These are phyloP conservation scores for Tolypocladium tropicale DNA, from an alignment of 2,329 filamentous ascomycete genomes.

Conservation along the genomic window DNA sequence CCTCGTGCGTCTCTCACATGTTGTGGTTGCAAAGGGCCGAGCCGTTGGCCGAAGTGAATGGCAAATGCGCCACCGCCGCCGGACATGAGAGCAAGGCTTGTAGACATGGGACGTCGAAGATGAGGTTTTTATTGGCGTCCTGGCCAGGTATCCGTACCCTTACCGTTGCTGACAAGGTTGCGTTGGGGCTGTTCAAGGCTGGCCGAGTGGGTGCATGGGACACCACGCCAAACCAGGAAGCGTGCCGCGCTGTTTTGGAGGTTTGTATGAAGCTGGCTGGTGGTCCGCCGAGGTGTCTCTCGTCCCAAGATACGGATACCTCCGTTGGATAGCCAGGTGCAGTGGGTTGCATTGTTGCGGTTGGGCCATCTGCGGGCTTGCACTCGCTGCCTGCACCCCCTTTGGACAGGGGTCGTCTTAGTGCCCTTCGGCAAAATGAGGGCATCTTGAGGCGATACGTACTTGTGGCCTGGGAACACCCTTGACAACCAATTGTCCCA, in stretches of 20 bases:
- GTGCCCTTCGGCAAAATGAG: neutral
- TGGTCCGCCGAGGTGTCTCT: neutral
- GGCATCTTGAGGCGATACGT: neutral
- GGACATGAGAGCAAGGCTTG: neutral
- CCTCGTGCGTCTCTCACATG: neutral
- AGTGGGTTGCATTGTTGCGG: neutral
- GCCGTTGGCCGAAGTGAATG: neutral
- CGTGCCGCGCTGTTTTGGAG: neutral
- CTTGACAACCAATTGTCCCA: constrained; percentile 1
- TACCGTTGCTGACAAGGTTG: neutral
- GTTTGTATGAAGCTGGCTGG: neutral
- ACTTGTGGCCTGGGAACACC: neutral
- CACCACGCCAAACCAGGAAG: neutral
- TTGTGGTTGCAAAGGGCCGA: neutral
- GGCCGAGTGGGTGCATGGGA: neutral
- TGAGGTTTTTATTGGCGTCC: no score
- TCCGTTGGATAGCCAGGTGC: neutral
- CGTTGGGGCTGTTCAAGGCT: neutral
- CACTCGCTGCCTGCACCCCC: neutral
- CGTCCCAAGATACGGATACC: neutral
- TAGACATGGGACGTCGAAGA: neutral
- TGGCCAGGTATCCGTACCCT: neutral
- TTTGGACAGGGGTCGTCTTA: neutral
- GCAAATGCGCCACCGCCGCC: neutral
- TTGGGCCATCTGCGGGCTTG: neutral